Conservation (phyloP, 306 rosid genomes). For the Trifolium subterraneum region DNA sequence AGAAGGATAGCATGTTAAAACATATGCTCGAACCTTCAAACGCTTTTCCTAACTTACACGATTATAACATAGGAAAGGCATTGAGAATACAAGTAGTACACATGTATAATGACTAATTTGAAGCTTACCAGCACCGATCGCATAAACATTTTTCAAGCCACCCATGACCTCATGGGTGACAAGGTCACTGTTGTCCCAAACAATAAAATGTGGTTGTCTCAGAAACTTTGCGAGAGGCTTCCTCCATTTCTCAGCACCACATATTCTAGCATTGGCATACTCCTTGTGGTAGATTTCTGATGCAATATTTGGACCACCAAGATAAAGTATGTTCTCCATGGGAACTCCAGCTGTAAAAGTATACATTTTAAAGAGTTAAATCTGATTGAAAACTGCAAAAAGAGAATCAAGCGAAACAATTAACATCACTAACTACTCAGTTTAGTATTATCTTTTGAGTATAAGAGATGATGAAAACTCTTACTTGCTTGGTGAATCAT, state of each 20-base stretch:
- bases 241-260: constrained; percentile 95
- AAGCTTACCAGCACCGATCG: constrained; percentile 87
- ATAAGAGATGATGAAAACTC: constrained; percentile 38
- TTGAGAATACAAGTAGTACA: background rate
- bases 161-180: constrained; percentile 98
- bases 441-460: too few species aligned
- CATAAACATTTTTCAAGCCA: constrained; percentile 91
- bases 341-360: constrained; percentile 70
- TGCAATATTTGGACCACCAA: constrained; percentile 97
- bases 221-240: constrained; percentile 82
- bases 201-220: constrained; percentile 85
- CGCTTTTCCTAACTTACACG: background rate
- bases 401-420: too few species aligned
- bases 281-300: constrained; percentile 91
- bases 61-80: background rate
- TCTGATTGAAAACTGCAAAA: constrained; percentile 11
- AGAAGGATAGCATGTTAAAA: background rate
- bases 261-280: constrained; percentile 94
- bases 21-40: background rate
- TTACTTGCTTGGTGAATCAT: constrained; percentile 89
- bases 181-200: constrained; percentile 97
- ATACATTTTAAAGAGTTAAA: constrained; percentile 23
- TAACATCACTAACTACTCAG: too few species aligned
- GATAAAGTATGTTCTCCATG: constrained; percentile 88
- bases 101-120: background rate